A percentile compares a stretch with the other conserved stretches of the same genome.
Evolutionary conservation across 2,329 filamentous ascomycete genomes (phyloP).

Genomic region (Emericellopsis atlantica): DNA sequence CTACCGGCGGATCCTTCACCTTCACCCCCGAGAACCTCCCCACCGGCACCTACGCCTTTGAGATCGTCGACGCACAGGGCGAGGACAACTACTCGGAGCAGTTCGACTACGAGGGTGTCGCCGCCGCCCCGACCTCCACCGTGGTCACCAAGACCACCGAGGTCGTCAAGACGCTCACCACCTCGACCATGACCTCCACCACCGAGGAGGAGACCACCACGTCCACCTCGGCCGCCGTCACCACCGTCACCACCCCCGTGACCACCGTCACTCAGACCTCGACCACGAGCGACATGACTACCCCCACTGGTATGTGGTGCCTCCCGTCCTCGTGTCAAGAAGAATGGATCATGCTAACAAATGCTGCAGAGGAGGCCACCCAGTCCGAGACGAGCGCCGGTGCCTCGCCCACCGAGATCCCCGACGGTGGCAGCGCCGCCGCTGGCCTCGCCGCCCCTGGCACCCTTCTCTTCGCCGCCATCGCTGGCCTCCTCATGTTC

Average conservation of each 20-base stretch:
- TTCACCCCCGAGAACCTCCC: constrained; percentile 14
- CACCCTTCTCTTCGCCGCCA: constrained; percentile 18
- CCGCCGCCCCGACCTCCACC: constrained; percentile 3
- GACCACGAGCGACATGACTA: constrained; percentile 1
- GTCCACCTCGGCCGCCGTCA: constrained; percentile 3
- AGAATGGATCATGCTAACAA: not conserved
- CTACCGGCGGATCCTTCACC: constrained; percentile 11
- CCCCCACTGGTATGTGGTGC: not conserved
- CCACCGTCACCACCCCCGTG: constrained; percentile 2
- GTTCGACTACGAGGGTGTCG: constrained; percentile 16
- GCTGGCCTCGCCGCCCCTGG: constrained; percentile 16
- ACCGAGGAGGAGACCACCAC: not conserved
- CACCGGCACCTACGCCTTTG: constrained; percentile 20
- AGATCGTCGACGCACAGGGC: constrained; percentile 15
- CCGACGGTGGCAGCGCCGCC: constrained; percentile 14
- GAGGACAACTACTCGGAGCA: constrained; percentile 18
- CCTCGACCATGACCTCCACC: constrained; percentile 4
- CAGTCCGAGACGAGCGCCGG: not conserved
- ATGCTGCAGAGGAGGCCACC: not conserved
- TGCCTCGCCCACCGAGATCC: constrained; percentile 1
- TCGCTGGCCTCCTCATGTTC: constrained; percentile 17
- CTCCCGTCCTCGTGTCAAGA: not conserved
- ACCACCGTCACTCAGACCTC: constrained; percentile 6
- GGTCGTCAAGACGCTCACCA: constrained; percentile 5
- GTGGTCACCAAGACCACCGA: constrained; percentile 5